Evolutionary conservation across 1,284 basidiomycete genomes (phyloP).

Genomic region (Sporisorium graminicola): DNA sequence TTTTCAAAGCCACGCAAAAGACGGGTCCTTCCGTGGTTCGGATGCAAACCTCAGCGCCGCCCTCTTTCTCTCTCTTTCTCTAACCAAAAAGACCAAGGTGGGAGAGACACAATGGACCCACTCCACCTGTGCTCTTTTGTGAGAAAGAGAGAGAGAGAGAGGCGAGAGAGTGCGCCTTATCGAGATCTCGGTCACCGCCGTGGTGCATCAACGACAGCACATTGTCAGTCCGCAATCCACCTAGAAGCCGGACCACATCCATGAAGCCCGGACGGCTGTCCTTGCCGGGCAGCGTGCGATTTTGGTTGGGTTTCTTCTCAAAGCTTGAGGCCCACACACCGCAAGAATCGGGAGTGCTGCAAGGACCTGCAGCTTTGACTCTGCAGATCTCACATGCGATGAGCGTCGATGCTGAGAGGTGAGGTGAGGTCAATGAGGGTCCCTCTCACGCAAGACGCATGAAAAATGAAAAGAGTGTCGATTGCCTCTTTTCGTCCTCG

Average conservation of each 20-base stretch:
- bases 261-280: background rate
- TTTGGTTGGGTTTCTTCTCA: background rate
- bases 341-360: background rate
- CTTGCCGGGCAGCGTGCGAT: background rate
- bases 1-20: background rate
- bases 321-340: background rate
- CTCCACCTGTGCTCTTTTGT: too few species aligned
- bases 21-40: background rate
- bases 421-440: constrained; percentile 1
- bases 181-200: background rate
- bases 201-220: too few species aligned
- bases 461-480: background rate
- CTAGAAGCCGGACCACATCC: constrained; percentile 1
- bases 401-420: background rate
- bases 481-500: constrained; percentile 35
- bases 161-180: too few species aligned
- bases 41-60: background rate
- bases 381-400: background rate
- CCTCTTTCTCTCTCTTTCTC: background rate
- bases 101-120: background rate
- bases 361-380: background rate
- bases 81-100: background rate
- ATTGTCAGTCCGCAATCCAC: background rate
- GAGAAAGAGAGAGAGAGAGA: too few species aligned
- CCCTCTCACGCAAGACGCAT: constrained; percentile 7